Conservation (phyloP, 164 flowering plant genomes). For the Hamamelis virginiana region DNA sequence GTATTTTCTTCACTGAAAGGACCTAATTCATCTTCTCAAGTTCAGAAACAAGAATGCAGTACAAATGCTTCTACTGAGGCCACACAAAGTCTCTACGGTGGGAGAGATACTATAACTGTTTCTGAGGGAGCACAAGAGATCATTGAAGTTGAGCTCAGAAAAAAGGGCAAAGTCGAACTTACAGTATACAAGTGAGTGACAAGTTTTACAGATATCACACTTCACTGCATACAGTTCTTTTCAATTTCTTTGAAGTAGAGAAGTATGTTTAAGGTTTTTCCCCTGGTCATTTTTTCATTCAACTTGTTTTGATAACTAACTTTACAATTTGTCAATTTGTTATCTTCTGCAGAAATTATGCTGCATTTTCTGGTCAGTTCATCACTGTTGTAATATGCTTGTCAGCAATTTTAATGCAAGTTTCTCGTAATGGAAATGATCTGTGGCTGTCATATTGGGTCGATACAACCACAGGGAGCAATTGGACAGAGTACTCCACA, state of each 20-base stretch:
- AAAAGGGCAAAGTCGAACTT: constrained; percentile 80
- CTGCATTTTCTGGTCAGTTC: constrained; percentile 73
- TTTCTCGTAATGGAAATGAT: constrained; percentile 97
- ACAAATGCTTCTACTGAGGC: constrained; percentile 15
- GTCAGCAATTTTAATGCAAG: constrained; percentile 94
- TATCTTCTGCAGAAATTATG: constrained; percentile 67
- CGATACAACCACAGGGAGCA: constrained; percentile 50
- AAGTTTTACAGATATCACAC: background rate
- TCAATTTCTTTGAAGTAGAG: background rate
- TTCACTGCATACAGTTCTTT: background rate
- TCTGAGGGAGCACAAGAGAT: constrained; percentile 39
- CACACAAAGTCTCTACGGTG: constrained; percentile 16
- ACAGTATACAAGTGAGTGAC: constrained; percentile 67
- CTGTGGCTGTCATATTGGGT: constrained; percentile 97
- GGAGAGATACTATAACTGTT: constrained; percentile 20
- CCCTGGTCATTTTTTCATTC: background rate
- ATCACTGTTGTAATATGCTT: constrained; percentile 51
- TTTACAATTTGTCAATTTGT: constrained; percentile 3
- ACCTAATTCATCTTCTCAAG: constrained; percentile 24
- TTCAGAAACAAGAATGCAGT: constrained; percentile 21
- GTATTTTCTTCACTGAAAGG: constrained; percentile 35
- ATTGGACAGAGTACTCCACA: constrained; percentile 39
- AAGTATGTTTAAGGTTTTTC: background rate
- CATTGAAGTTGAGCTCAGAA: constrained; percentile 61
- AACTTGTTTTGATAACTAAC: background rate